Conservation (phyloP, 345 rosid species). For the Turnera subulata region DNA sequence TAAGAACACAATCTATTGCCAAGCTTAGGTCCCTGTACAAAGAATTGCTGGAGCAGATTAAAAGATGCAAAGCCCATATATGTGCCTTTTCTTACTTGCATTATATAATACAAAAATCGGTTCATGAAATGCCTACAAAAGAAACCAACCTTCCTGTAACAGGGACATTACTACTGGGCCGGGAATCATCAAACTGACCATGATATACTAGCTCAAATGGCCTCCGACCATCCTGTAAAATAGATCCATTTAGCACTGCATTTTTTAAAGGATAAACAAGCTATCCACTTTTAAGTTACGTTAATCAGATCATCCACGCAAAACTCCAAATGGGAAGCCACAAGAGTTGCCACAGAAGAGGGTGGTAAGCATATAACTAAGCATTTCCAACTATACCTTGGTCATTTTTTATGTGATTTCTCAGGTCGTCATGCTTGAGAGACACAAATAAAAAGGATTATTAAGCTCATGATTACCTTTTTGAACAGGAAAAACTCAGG, state of each 20-base stretch:
- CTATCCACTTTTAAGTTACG: too few relatives aligned
- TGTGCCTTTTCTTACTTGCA: background rate
- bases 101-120: background rate
- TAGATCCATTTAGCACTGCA: constrained; percentile 1
- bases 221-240: constrained; percentile 72
- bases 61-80: background rate
- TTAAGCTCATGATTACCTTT: constrained; percentile 41
- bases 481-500: constrained; percentile 85
- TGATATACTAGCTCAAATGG: constrained; percentile 92
- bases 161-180: constrained; percentile 62
- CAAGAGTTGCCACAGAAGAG: too few relatives aligned
- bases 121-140: constrained; percentile 2
- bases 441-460: background rate
- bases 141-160: constrained; percentile 66
- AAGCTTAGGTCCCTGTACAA: constrained; percentile 58
- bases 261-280: too few relatives aligned
- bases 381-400: too few relatives aligned
- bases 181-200: constrained; percentile 88
- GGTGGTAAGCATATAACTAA: background rate
- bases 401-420: too few relatives aligned
- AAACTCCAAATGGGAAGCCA: too few relatives aligned
- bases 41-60: constrained; percentile 14
- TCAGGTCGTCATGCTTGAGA: background rate
- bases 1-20: constrained; percentile 69
- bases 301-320: too few relatives aligned